Percentiles rank a stretch among this genome's conserved stretches.
phyloP scores from a whole-genome alignment of 805 yeast species.

The Candida ficus region DNA sequence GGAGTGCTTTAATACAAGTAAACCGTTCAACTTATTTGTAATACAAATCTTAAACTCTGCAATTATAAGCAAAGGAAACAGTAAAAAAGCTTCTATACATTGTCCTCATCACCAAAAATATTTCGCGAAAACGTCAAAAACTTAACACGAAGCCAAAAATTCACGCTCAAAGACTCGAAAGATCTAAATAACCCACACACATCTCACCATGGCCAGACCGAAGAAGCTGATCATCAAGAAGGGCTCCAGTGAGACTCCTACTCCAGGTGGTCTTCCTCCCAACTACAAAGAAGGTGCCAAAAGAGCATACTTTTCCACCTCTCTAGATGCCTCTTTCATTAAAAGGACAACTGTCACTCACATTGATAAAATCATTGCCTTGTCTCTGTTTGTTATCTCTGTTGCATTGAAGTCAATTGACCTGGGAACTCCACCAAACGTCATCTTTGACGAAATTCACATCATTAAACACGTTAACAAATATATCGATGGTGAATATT shows the following conservation, averaged over 20 bases:
- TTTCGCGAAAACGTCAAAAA: background rate
- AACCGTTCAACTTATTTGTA: too few relatives aligned
- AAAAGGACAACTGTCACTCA: slow-evolving; percentile 9
- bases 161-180: background rate
- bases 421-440: slow-evolving; percentile 32
- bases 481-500: slow-evolving; percentile 54
- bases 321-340: slow-evolving; percentile 15
- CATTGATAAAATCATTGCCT: slow-evolving; percentile 18
- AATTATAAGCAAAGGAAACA: too few relatives aligned
- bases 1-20: too few relatives aligned
- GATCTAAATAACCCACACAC: too few relatives aligned
- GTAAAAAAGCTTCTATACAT: too few relatives aligned
- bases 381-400: slow-evolving; percentile 19
- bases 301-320: slow-evolving; percentile 28
- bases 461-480: slow-evolving; percentile 35
- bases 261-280: slow-evolving; percentile 17
- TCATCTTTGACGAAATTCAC: slow-evolving; percentile 46
- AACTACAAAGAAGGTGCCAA: slow-evolving; percentile 29
- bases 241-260: background rate
- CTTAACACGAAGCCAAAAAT: background rate
- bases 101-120: too few relatives aligned
- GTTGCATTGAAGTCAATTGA: slow-evolving; percentile 29
- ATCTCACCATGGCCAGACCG: slow-evolving; percentile 10
- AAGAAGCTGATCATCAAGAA: slow-evolving; percentile 2
- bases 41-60: too few relatives aligned